Conservation (phyloP, 768 basidiomycete species). For the Dentipellis fragilis region DNA sequence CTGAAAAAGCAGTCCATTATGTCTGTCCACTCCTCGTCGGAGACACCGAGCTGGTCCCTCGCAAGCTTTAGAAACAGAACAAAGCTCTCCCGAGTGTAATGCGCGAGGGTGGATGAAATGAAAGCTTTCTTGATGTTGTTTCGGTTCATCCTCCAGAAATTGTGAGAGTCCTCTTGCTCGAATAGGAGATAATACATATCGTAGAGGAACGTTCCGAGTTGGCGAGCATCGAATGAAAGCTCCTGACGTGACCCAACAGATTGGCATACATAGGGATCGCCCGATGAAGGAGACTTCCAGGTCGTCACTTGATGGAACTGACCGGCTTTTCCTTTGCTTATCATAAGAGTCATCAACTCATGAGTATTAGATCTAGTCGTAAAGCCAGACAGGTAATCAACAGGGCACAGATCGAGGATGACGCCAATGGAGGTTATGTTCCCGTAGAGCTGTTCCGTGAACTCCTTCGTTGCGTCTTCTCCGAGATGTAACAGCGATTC, state of each 20-base stretch:
- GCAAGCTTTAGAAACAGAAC: conserved; percentile 33
- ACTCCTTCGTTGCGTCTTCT: conserved; percentile 13
- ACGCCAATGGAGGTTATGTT: not conserved
- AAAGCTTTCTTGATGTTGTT: conserved; percentile 2
- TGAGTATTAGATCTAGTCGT: not conserved
- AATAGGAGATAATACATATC: conserved; percentile 37
- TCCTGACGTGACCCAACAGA: not conserved
- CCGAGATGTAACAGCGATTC: conserved; percentile 27
- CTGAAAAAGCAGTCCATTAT: conserved; percentile 27
- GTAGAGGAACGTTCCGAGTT: conserved; percentile 30
- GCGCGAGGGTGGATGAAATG: conserved; percentile 16
- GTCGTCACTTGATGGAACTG: not conserved
- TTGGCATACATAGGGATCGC: conserved; percentile 3
- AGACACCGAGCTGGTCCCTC: conserved; percentile 19
- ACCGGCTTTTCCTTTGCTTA: not conserved
- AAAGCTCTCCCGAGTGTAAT: conserved; percentile 41
- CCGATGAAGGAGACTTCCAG: conserved; percentile 5
- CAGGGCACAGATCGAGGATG: not conserved
- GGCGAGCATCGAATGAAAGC: conserved; percentile 19
- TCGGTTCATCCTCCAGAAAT: not conserved
- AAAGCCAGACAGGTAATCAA: not conserved
- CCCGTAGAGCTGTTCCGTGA: not conserved
- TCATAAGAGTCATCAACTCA: not conserved
- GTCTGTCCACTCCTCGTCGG: conserved; percentile 27
- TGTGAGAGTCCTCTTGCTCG: conserved; percentile 23